Evolutionary conservation across 352 stramenopile species (phyloP).

Genomic region (Phytopythium kandeliae): DNA sequence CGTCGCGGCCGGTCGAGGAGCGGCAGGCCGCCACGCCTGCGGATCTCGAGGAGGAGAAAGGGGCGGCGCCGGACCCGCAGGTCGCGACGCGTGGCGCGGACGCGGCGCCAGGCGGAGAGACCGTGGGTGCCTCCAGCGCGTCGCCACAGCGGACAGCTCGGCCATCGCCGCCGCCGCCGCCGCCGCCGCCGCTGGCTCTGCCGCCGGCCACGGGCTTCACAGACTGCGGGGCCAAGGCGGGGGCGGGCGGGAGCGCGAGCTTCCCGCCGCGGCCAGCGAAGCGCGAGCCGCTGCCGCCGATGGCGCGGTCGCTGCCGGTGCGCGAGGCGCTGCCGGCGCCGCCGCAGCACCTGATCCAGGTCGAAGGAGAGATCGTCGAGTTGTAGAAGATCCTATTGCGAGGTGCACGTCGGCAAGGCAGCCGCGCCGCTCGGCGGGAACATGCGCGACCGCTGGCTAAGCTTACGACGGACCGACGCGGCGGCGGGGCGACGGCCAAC

Average conservation of each 20-base stretch:
- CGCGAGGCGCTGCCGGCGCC: slow-evolving; percentile 23
- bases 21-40: not conserved
- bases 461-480: too few relatives aligned
- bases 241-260: slow-evolving; percentile 4
- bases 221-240: not conserved
- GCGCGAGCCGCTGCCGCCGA: slow-evolving; percentile 12
- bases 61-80: not conserved
- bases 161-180: too few relatives aligned
- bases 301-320: slow-evolving; percentile 25
- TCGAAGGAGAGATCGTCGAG: slow-evolving; percentile 60
- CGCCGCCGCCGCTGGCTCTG: not conserved
- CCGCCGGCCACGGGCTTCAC: too few relatives aligned
- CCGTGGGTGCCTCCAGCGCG: too few relatives aligned
- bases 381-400: slow-evolving; percentile 16
- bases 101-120: too few relatives aligned
- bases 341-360: slow-evolving; percentile 41
- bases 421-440: too few relatives aligned
- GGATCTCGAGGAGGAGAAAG: not conserved
- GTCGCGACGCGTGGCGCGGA: not conserved
- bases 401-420: too few relatives aligned
- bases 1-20: slow-evolving; percentile 5
- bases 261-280: slow-evolving; percentile 16
- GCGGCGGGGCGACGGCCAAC: too few relatives aligned
- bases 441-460: too few relatives aligned
- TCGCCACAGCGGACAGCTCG: too few relatives aligned